Percentiles rank a stretch among this genome's conserved stretches.
phyloP scores from a whole-genome alignment of 805 yeast species.

The Ogataea sp. region DNA sequence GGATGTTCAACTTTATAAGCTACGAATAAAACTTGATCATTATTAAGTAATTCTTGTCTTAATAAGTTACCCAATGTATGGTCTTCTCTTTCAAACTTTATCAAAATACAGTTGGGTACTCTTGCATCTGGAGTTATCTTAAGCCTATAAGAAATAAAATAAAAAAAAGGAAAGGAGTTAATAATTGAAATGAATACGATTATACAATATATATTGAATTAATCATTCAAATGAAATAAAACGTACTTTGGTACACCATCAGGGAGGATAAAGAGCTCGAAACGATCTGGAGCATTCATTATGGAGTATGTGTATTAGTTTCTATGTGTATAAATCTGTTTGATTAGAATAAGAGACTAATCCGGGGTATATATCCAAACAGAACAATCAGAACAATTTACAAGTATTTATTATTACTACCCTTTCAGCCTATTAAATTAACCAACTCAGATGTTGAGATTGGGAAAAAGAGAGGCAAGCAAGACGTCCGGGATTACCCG shows the following conservation, averaged over 20 bases:
- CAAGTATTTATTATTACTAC: too few relatives aligned
- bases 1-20: constrained; percentile 99
- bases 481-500: too few relatives aligned
- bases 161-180: too few relatives aligned
- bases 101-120: constrained; percentile 89
- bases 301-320: too few relatives aligned
- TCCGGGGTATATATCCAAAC: background rate
- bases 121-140: constrained; percentile 88
- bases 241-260: constrained; percentile 92
- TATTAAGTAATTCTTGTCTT: constrained; percentile 78
- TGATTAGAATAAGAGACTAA: too few relatives aligned
- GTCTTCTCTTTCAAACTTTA: constrained; percentile 94
- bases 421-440: too few relatives aligned
- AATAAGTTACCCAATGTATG: constrained; percentile 91
- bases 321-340: too few relatives aligned
- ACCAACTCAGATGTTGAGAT: too few relatives aligned
- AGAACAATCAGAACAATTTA: too few relatives aligned
- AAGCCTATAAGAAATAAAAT: constrained; percentile 51
- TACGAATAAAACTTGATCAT: constrained; percentile 85
- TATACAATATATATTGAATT: too few relatives aligned
- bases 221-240: background rate
- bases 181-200: too few relatives aligned
- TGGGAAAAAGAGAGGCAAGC: too few relatives aligned
- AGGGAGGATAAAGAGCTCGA: constrained; percentile 92
- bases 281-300: constrained; percentile 99